Base-by-base conservation (phyloP, 805 yeast genomes). In the Candida dendrica region DNA sequence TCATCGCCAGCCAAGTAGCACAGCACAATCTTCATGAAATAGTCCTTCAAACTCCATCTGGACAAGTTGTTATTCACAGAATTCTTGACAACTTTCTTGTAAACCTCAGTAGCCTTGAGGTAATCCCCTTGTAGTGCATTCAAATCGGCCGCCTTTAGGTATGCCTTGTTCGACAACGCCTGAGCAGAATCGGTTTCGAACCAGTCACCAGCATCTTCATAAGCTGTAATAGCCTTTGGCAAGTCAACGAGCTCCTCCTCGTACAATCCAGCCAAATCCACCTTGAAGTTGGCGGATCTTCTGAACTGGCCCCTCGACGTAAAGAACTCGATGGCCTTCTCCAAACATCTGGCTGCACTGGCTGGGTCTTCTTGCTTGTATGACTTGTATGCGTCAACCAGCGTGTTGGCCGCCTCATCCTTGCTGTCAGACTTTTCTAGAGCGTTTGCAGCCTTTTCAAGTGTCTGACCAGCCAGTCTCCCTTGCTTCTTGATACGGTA, bases 181-280 rank as follows among this genome's bases (percentile, higher is more conserved):
- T 83, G 84, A 0, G 98, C 97, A 44, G 88, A 90, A 64, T 93
- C 99, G 47, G 91, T 87, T 42, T 79, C 75, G 59, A 84, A 90
- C 90, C 96, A 93, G 56, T 93, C 98, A 34, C 96, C 96, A 10
- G 98, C 96, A 53, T 83, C 85, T 58, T 89, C 95, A 59, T 84
- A 91, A 24, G 89, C 77, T 42, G 71, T 71, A 41, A 83, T 73
- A 6, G 98, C 97, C 50, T 75, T 75, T 19, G 71, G 66, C 27
- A 68, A 62, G 55, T 90, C 91, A 39, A 74, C 74, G 17, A 87
- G 66, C 38, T 83, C 85, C 37, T 75, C 74, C 63, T 91, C 98
- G 58, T 85, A 87, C 37, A 91, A 63, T 50, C 80, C 89, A 10
- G 90, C 98, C 56, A 93, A 71, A 59, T 93, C 98, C 70, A 84